Evolutionary conservation across 345 rosid genomes (phyloP).

Genomic region (Linum tenue): DNA sequence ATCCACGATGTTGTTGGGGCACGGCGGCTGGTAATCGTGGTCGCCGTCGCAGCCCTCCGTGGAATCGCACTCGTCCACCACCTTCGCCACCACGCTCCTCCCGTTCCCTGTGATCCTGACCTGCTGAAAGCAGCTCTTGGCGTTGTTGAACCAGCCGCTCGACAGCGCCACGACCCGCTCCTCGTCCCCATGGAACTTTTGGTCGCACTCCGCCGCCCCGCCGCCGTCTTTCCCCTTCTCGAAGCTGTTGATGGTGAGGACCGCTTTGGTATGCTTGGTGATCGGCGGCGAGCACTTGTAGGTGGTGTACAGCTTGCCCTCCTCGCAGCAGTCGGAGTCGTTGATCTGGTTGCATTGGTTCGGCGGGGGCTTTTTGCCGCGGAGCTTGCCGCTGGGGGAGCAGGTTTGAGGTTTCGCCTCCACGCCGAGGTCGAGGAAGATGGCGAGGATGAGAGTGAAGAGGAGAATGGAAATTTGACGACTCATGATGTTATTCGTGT

Average conservation of each 20-base stretch:
- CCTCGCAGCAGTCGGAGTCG: background rate
- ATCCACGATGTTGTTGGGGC: background rate
- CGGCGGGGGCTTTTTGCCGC: background rate
- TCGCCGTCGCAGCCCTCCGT: background rate
- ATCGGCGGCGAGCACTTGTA: background rate
- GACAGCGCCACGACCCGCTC: background rate
- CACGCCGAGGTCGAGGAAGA: too few species aligned
- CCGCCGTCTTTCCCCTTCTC: background rate
- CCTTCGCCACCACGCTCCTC: background rate
- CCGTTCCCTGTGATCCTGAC: background rate
- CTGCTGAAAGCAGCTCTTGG: background rate
- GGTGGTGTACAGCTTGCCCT: background rate
- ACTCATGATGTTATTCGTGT: too few species aligned
- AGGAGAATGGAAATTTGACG: too few species aligned
- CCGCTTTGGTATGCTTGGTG: background rate
- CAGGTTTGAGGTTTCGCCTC: background rate
- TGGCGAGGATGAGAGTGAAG: too few species aligned
- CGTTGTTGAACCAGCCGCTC: background rate
- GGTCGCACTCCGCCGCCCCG: background rate
- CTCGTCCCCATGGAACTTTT: background rate
- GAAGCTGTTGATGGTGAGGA: background rate
- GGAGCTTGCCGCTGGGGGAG: background rate
- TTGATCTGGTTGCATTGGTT: background rate
- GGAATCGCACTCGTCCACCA: background rate
- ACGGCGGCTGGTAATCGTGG: background rate